Evolutionary conservation across 768 basidiomycete genomes (phyloP).

Genomic region (Dendrothele bispora): DNA sequence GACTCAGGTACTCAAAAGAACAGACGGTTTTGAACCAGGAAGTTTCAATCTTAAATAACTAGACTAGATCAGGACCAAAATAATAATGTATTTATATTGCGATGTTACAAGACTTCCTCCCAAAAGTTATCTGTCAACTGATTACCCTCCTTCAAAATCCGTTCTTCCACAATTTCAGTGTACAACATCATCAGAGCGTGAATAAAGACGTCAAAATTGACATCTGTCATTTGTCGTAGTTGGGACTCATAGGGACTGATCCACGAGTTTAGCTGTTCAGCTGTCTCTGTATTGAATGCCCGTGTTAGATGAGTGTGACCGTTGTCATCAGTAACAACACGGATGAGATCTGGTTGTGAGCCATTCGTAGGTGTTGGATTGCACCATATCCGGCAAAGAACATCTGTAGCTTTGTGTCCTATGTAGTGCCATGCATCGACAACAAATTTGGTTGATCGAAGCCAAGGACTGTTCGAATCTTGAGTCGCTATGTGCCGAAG

Average conservation of each 20-base stretch:
- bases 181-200: slow-evolving; percentile 16
- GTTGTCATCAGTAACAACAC: slow-evolving; percentile 1
- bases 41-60: too few species aligned
- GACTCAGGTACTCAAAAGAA: too few species aligned
- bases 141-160: slow-evolving; percentile 3
- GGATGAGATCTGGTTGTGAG: slow-evolving; percentile 17
- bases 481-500: slow-evolving; percentile 15
- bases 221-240: slow-evolving; percentile 14
- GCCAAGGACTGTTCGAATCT: slow-evolving; percentile 11
- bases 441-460: slow-evolving; percentile 12
- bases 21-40: too few species aligned
- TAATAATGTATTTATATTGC: too few species aligned
- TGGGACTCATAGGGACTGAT: slow-evolving; percentile 16
- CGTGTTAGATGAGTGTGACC: slow-evolving; percentile 8
- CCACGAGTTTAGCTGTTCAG: slow-evolving; percentile 21
- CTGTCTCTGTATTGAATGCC: slow-evolving; percentile 20
- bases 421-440: slow-evolving; percentile 19
- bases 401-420: slow-evolving; percentile 11
- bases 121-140: slow-evolving; percentile 4
- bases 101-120: too few species aligned
- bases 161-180: slow-evolving; percentile 9
- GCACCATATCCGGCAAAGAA: slow-evolving; percentile 14
- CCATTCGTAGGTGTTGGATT: slow-evolving; percentile 16
- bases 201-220: slow-evolving; percentile 15
- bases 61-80: too few species aligned